phyloP scores from a whole-genome alignment of 306 rosid genomes.

The Astragalus glycyphyllos region DNA sequence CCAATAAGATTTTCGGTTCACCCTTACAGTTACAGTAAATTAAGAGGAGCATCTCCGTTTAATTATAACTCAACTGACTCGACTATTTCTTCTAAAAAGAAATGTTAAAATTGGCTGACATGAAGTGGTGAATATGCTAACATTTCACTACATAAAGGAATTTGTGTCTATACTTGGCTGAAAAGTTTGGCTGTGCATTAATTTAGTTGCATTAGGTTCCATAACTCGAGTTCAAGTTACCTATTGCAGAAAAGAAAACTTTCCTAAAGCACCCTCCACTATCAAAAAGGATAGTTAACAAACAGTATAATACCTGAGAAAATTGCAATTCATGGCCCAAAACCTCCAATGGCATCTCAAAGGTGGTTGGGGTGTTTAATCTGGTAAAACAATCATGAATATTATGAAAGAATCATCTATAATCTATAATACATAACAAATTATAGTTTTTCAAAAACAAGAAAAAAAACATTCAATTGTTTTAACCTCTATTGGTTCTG shows the following conservation, averaged over 20 bases:
- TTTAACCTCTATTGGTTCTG: constrained; percentile 8
- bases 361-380: constrained; percentile 83
- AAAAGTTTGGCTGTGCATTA: constrained; percentile 7
- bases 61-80: neutral
- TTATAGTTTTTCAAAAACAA: neutral
- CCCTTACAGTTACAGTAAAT: constrained; percentile 20
- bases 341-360: constrained; percentile 82
- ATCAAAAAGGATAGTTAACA: neutral
- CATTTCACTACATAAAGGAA: neutral
- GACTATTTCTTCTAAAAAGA: constrained; percentile 15
- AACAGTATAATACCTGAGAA: constrained; percentile 64
- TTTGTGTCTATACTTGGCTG: neutral
- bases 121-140: neutral
- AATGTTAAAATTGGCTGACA: neutral
- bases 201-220: neutral
- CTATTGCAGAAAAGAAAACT: constrained; percentile 8
- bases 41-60: neutral
- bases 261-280: constrained; percentile 1
- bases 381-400: constrained; percentile 49
- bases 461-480: constrained; percentile 2
- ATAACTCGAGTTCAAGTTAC: constrained; percentile 11
- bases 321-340: constrained; percentile 86
- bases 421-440: neutral
- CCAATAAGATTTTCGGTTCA: constrained; percentile 10
- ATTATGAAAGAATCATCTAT: constrained; percentile 5